Evolutionary conservation across 768 basidiomycete genomes (phyloP).

Genomic region (Suillus variegatus): DNA sequence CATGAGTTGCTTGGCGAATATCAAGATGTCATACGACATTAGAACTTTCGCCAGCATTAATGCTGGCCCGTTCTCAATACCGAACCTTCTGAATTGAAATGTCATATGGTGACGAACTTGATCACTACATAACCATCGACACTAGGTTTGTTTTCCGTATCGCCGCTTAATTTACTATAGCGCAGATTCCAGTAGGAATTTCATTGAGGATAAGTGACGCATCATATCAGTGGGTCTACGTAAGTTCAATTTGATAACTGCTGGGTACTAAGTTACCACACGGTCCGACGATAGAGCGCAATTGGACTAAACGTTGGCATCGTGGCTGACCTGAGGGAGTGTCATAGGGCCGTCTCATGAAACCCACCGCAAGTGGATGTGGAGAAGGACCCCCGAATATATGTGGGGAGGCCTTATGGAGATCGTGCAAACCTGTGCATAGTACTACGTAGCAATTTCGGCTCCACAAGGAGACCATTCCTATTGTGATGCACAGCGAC

Average conservation of each 20-base stretch:
- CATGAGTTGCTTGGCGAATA: not conserved
- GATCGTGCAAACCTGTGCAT: not conserved
- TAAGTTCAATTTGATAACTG: not conserved
- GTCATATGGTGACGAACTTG: not conserved
- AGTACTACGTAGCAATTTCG: not conserved
- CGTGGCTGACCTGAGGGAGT: not conserved
- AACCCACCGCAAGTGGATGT: not conserved
- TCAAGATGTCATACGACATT: not conserved
- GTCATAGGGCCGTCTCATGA: not conserved
- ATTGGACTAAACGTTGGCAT: not conserved
- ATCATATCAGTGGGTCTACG: not conserved
- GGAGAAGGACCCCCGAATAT: too few relatives aligned
- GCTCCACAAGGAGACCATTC: not conserved
- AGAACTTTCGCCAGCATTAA: not conserved
- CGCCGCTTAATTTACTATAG: not conserved
- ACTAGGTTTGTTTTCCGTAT: not conserved
- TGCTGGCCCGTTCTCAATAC: not conserved
- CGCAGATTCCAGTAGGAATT: not conserved
- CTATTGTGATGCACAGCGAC: not conserved
- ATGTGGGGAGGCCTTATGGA: too few relatives aligned
- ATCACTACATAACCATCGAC: not conserved
- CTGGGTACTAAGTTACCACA: not conserved
- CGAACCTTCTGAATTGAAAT: not conserved
- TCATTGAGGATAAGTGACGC: not conserved
- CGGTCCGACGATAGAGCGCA: not conserved